A percentile compares a stretch with the other conserved stretches of the same genome.
Evolutionary conservation across 1,284 basidiomycete genomes (phyloP).

Genomic region (Athelia sp.): DNA sequence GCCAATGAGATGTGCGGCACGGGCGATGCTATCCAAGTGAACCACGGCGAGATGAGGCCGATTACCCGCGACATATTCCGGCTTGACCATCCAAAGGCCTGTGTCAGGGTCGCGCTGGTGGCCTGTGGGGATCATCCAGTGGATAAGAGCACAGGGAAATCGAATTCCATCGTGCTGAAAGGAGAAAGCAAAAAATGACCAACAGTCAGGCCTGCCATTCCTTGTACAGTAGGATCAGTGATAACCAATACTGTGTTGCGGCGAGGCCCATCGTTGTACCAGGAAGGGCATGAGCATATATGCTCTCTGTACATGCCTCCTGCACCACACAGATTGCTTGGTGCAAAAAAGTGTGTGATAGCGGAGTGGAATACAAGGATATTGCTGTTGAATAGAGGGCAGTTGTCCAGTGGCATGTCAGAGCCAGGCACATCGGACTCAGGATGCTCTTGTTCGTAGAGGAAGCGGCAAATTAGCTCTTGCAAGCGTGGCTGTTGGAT

Average conservation of each 20-base stretch:
- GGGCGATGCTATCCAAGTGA: constrained; percentile 1
- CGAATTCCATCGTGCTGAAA: neutral
- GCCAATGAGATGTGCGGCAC: constrained; percentile 3
- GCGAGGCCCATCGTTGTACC: constrained; percentile 10
- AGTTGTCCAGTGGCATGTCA: constrained; percentile 8
- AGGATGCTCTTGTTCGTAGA: constrained; percentile 18
- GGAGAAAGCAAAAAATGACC: constrained; percentile 8
- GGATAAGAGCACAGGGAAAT: constrained; percentile 10
- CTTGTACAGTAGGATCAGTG: neutral
- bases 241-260: constrained; percentile 19
- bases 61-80: neutral
- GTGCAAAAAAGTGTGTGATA: constrained; percentile 21
- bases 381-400: constrained; percentile 6
- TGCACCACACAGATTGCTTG: constrained; percentile 21
- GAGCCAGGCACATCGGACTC: constrained; percentile 5
- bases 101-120: constrained; percentile 9
- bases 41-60: neutral
- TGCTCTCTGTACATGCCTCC: constrained; percentile 22
- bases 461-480: constrained; percentile 16
- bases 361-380: constrained; percentile 23
- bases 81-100: constrained; percentile 15
- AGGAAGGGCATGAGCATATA: constrained; percentile 19
- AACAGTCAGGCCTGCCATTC: neutral
- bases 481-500: constrained; percentile 13
- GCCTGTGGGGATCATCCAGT: constrained; percentile 12